phyloP scores from a whole-genome alignment of 2,329 filamentous ascomycete genomes.

The Gremmenia infestans region DNA sequence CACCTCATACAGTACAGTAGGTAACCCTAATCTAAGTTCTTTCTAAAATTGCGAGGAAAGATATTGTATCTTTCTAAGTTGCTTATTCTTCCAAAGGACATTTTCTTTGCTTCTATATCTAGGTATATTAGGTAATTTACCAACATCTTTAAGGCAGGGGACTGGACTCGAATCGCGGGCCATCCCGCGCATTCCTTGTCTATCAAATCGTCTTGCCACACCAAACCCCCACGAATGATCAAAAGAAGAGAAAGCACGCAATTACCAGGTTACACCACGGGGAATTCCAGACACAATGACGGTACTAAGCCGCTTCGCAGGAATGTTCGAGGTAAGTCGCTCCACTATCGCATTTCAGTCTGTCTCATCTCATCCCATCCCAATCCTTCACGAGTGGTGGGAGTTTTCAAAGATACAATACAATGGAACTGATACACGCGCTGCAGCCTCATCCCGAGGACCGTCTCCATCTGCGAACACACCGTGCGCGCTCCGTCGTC shows the following conservation, averaged over 20 bases:
- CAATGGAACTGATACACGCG: constrained; percentile 15
- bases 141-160: too few species aligned
- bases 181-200: too few species aligned
- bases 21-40: too few species aligned
- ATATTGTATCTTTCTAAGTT: too few species aligned
- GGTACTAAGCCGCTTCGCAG: background rate
- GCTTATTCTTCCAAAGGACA: too few species aligned
- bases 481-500: constrained; percentile 78
- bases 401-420: background rate
- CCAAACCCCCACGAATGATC: background rate
- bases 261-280: background rate
- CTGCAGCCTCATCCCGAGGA: constrained; percentile 62
- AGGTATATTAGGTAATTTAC: too few species aligned
- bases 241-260: background rate
- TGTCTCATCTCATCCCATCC: background rate
- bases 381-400: background rate
- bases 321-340: constrained; percentile 25
- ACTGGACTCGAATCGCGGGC: too few species aligned
- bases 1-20: too few species aligned
- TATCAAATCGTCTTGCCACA: too few species aligned
- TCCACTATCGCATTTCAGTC: background rate
- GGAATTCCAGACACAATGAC: background rate
- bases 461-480: constrained; percentile 71
- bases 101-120: too few species aligned
- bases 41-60: too few species aligned